A percentile compares a stretch with the other conserved stretches of the same genome.
These are phyloP conservation scores for Panus rudis DNA, from an alignment of 768 basidiomycete species.

Conservation along the genomic window DNA sequence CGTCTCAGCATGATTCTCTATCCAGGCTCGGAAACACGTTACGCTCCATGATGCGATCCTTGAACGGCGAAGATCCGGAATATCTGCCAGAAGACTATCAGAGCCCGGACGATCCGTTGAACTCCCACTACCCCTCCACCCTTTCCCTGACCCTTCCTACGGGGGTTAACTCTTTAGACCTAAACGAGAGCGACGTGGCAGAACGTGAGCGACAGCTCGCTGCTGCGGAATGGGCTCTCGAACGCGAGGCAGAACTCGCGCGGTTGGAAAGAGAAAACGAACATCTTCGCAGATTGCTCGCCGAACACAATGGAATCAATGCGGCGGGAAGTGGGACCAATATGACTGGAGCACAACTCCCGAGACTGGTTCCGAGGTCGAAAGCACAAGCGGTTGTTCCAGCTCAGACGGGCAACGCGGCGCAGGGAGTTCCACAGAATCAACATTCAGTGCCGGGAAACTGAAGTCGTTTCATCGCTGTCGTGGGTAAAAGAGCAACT, in stretches of 20 bases:
- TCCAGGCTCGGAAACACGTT: conserved; percentile 63
- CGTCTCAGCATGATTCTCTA: conserved; percentile 60
- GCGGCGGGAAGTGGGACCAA: too few species aligned
- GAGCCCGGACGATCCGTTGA: not conserved
- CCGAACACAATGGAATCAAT: conserved; percentile 18
- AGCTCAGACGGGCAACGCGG: too few species aligned
- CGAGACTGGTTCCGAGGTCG: too few species aligned
- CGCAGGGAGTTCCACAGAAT: too few species aligned
- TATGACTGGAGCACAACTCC: too few species aligned
- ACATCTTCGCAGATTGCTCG: conserved; percentile 63
- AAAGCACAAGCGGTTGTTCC: too few species aligned
- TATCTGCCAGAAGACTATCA: conserved; percentile 10
- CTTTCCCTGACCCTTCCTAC: not conserved
- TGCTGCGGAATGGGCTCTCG: conserved; percentile 69
- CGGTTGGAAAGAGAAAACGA: conserved; percentile 86
- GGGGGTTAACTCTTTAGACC: not conserved
- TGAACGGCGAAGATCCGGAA: conserved; percentile 54
- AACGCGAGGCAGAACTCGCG: conserved; percentile 86
- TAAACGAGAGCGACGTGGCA: conserved; percentile 10
- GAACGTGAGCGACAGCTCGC: conserved; percentile 27
- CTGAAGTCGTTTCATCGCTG: too few species aligned
- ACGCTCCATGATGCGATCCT: conserved; percentile 60
- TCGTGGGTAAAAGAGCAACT: too few species aligned
- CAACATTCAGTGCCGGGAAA: too few species aligned
- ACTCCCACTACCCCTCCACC: not conserved